Conservation (phyloP, 2,329 filamentous ascomycete genomes). For the Fusarium avenaceum region DNA sequence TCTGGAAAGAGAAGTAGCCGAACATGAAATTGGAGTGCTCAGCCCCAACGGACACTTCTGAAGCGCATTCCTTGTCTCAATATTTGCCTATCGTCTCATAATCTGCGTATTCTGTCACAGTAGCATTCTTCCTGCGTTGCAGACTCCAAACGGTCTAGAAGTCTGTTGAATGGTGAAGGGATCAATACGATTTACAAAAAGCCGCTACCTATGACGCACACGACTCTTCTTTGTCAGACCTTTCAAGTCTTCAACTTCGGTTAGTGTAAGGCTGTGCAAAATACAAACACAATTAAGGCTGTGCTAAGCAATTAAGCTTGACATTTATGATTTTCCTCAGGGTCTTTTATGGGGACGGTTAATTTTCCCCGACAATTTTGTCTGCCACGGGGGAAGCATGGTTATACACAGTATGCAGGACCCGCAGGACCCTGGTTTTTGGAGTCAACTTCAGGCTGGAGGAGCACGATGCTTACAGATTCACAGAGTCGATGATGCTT, state of each 20-base stretch:
- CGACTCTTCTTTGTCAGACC: conserved; percentile 21
- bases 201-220: conserved; percentile 29
- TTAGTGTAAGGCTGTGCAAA: conserved; percentile 9
- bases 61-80: conserved; percentile 1
- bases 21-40: conserved; percentile 30
- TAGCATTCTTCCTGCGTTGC: background rate
- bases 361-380: conserved; percentile 32
- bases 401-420: background rate
- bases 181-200: conserved; percentile 2
- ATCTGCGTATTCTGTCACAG: background rate
- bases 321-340: conserved; percentile 6
- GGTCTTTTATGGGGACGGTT: conserved; percentile 34
- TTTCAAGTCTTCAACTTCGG: too few species aligned
- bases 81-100: background rate
- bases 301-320: conserved; percentile 38
- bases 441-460: background rate
- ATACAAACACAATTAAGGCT: conserved; percentile 14
- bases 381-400: background rate
- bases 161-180: conserved; percentile 3
- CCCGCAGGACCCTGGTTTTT: conserved; percentile 6
- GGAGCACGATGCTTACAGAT: conserved; percentile 1
- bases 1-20: conserved; percentile 31
- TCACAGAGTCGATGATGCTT: conserved; percentile 31
- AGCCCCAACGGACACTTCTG: conserved; percentile 34
- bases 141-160: conserved; percentile 19